Evolutionary conservation across 805 yeast species (phyloP), one percentile per base, ranked within the genome.

Genomic region (Barnettozyma botsteinii): DNA sequence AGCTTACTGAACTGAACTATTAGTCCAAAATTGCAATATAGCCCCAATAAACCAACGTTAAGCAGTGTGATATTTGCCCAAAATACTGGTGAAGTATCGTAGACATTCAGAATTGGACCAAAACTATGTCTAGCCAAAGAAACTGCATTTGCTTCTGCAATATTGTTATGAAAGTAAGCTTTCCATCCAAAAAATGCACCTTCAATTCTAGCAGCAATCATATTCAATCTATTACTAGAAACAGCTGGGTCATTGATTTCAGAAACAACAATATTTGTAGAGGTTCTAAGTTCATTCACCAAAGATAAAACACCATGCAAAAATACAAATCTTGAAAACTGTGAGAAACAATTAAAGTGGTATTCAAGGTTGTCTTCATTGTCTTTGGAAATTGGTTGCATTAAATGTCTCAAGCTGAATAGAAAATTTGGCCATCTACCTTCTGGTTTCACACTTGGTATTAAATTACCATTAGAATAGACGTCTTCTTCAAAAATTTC

Each of bases 351-450:
- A 35, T 59, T 56, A 35, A 60, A 31, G 11, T 51, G 52, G 34
- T 64, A 65, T 37, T 64, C 67, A 21, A 35, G 26, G 13, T 31
- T 31, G 5, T 27, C 15, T 14, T 27, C 32, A 22, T 14, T 15
- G 15, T 15, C 25, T 20, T 56, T 56, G 17, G 44, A 43, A 36
- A 49, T 59, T 5, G 62, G 57, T 31, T 53, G 60, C 61, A 62
- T 59, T 38, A 63, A 43, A n/a, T 59, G 41, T 38, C 59, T 49
- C 33, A 64, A 43, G 31, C 60, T 51, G 56, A 62, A 65, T n/a
- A 64, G 44, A 34, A 64, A 57, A 26, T 55, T 58, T 2, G 68
- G 70, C 70, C 69, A 65, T 31, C 46, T 48, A 56, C 31, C 53
- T 37, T 59, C 64, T 21, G 47, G 46, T 19, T 50, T 56, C n/a